Evolutionary conservation across 352 stramenopile genomes (phyloP), one percentile per base, ranked within the genome.

Genomic region (Globisporangium paddicum): DNA sequence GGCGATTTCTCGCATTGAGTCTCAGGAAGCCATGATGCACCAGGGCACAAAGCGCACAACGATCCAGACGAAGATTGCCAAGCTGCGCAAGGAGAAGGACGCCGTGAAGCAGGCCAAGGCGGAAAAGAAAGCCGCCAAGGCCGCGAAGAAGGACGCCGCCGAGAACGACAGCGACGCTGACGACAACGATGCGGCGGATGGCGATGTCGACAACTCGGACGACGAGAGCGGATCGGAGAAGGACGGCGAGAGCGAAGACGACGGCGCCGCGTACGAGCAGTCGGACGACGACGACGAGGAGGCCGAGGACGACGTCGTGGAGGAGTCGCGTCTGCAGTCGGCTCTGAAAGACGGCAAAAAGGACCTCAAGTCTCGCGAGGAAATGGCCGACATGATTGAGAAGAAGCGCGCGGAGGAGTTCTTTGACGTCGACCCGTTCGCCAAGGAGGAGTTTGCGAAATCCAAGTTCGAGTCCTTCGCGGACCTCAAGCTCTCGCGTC

Each of bases 401-500:
- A 81, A 77, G 48, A 87, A 83, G 62, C 91, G 91, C 52, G 83
- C 82, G 11, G 83, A 71, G 10, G 82, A 86, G 55, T 94, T 94
- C 59, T 96, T 94, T 23, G 84, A 93, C 54, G 67, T 72, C 37
- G 81, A 96, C 46, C 82, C 81, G 58, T 91, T 90, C 48, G 75
- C 82, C 10, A 84, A 83, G 1, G 67, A 93, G 41, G 78, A 89
- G 60, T 88, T 89, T 35, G 73, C 81, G 5, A 90, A 91, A 62
- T 87, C 77, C 58, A 89, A 90, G 52, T 87, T 97, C 56, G 84
- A 96, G 56, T 90, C 87, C 2, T 99, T 99, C 75, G 86, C 88
- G 5, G 87, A 99, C 68, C 78, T 99, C 34, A 98, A 98, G 67
- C 75, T 99, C 18, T 99, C 93, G 35, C 88, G 97, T 40, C 96